Conservation (phyloP, 805 yeast species). For the Saccharomycopsis microspora region DNA sequence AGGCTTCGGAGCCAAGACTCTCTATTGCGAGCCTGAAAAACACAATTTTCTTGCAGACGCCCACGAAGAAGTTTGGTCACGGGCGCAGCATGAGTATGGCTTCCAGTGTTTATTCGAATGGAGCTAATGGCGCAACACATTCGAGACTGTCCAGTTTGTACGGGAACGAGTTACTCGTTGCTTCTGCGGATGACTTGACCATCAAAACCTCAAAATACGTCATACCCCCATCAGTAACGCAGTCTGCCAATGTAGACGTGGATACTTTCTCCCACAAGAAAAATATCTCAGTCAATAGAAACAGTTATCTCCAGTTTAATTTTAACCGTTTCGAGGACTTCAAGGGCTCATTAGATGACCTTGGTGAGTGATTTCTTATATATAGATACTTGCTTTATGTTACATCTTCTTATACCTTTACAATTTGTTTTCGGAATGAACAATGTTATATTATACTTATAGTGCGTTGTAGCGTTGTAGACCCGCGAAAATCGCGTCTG, state of each 20-base stretch:
- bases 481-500: constrained; percentile 1
- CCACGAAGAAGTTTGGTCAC: constrained; percentile 10
- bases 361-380: neutral
- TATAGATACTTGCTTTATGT: too few species aligned
- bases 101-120: constrained; percentile 11
- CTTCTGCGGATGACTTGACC: constrained; percentile 1
- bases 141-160: constrained; percentile 13
- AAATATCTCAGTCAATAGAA: constrained; percentile 9
- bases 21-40: neutral
- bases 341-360: neutral
- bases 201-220: neutral
- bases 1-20: neutral
- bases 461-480: too few species aligned
- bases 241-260: neutral
- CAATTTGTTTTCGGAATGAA: too few species aligned
- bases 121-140: constrained; percentile 1
- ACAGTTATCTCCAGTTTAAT: constrained; percentile 13
- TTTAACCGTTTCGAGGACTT: constrained; percentile 14
- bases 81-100: constrained; percentile 10
- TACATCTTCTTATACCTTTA: too few species aligned
- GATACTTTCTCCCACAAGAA: constrained; percentile 4
- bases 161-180: neutral
- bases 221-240: neutral
- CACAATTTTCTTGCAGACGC: neutral
- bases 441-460: too few species aligned